Base-by-base conservation (phyloP, 345 rosid genomes). In the Hevea brasiliensis region DNA sequence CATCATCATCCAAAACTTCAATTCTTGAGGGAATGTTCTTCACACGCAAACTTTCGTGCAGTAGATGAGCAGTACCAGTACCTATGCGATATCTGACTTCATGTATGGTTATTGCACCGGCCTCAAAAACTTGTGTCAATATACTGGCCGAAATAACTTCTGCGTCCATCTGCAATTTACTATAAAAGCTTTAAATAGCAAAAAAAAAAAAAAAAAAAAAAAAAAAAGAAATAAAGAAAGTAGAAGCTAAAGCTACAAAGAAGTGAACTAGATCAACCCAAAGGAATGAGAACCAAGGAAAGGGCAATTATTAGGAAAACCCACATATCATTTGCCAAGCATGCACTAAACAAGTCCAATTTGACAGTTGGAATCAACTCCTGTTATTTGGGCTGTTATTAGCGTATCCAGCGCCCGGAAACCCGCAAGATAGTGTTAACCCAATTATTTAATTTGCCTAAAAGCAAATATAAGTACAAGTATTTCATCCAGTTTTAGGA, bases 111-210 rank as follows among this genome's bases (percentile, higher is more conserved):
- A 90, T 80, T 0, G 83, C 92, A 53, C 92, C 88, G 0, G 86
- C 87, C 65, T 89, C 93, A 8, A 94, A 76, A 23, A 81, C 86
- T 58, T 89, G 94, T 48, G 86, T 81, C 79, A 94, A 65, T 67
- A 94, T 75, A 47, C 97, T 89, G 41, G 98, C 97, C 13, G 98
- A 94, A 70, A 94, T 90, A n/a, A 92, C 98, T 84, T 94, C 98
- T 13, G 94, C 97, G 79, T 92, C 98, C 98, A 94, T 92, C 97
- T 94, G 81, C 74, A 74, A 59, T 35, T 27, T 14, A 15, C 11
- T 54, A 9, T 4, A 20, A 70, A 18, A 73, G 68, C 11, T 64
- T 4, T 64, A 9, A 17, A 10, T 37, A 57, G 17, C 8, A 14
- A 45, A 6, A 61, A 50, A 11, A 50, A 29, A 2, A 54, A 7